Conservation (phyloP, 495 filamentous ascomycete genomes). For the Penicillium coffeae region DNA sequence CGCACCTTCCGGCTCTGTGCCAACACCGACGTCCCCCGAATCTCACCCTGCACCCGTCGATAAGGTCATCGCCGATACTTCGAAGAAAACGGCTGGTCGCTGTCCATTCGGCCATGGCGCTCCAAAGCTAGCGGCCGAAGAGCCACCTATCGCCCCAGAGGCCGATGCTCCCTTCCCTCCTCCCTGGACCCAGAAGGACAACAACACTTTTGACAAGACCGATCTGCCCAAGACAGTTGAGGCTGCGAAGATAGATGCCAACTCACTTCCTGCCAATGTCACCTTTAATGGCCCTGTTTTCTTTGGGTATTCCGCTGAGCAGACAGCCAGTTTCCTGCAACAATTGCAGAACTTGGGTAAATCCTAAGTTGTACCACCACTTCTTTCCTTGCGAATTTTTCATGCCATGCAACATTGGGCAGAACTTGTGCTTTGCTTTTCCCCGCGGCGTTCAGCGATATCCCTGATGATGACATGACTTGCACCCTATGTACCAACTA, state of each 20-base stretch:
- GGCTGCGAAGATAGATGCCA: constrained; percentile 3
- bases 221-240: constrained; percentile 12
- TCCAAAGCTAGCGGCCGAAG: constrained; percentile 17
- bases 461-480: constrained; percentile 20
- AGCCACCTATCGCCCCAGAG: not conserved
- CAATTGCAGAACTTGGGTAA: constrained; percentile 30
- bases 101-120: constrained; percentile 50
- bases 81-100: constrained; percentile 29
- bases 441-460: constrained; percentile 7
- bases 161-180: constrained; percentile 3
- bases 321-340: constrained; percentile 67
- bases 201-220: constrained; percentile 7
- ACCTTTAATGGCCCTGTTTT: constrained; percentile 86
- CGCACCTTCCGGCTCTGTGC: constrained; percentile 21
- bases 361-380: constrained; percentile 4
- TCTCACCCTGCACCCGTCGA: constrained; percentile 10
- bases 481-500: not conserved
- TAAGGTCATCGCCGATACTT: constrained; percentile 7
- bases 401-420: not conserved
- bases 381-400: not conserved
- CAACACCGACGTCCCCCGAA: constrained; percentile 17
- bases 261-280: constrained; percentile 51
- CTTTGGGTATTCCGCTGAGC: constrained; percentile 78
- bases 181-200: constrained; percentile 9
- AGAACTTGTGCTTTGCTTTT: not conserved